Evolutionary conservation across 345 rosid species (phyloP).

Genomic region (Eucalyptus sideroxylon): DNA sequence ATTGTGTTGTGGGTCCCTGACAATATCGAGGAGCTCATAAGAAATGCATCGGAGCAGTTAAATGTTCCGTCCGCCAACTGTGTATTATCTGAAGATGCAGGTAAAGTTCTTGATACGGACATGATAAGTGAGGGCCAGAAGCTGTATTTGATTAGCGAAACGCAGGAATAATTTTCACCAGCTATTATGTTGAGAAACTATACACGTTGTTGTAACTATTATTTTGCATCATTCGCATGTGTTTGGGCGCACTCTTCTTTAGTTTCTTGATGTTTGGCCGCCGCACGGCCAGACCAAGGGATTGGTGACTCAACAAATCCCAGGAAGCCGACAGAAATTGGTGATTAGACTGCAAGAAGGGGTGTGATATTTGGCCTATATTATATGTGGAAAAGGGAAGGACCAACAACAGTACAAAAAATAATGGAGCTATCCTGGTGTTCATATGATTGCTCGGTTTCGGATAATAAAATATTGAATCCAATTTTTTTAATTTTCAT

Average conservation of each 20-base stretch:
- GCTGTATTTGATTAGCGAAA: slow-evolving; percentile 44
- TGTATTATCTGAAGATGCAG: slow-evolving; percentile 59
- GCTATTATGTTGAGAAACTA: not conserved
- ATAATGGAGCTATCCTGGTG: not conserved
- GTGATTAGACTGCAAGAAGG: not conserved
- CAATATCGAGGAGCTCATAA: slow-evolving; percentile 40
- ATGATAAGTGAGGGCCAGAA: slow-evolving; percentile 68
- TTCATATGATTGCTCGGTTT: not conserved
- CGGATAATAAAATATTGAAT: not conserved
- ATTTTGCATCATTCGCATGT: not conserved
- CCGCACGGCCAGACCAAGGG: too few species aligned
- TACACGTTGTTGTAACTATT: not conserved
- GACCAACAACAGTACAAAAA: not conserved
- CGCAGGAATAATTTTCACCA: not conserved
- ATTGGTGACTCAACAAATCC: not conserved
- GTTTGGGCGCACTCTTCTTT: not conserved
- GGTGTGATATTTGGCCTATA: not conserved
- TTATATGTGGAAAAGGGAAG: not conserved
- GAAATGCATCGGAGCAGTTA: slow-evolving; percentile 38
- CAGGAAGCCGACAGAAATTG: not conserved
- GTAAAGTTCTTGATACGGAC: slow-evolving; percentile 52
- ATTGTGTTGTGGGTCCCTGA: slow-evolving; percentile 60
- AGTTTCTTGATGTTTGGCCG: not conserved
- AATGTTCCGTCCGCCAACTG: slow-evolving; percentile 16
- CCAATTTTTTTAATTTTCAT: not conserved